Evolutionary conservation across 352 stramenopile genomes (phyloP).

Genomic region (Globisporangium splendens): DNA sequence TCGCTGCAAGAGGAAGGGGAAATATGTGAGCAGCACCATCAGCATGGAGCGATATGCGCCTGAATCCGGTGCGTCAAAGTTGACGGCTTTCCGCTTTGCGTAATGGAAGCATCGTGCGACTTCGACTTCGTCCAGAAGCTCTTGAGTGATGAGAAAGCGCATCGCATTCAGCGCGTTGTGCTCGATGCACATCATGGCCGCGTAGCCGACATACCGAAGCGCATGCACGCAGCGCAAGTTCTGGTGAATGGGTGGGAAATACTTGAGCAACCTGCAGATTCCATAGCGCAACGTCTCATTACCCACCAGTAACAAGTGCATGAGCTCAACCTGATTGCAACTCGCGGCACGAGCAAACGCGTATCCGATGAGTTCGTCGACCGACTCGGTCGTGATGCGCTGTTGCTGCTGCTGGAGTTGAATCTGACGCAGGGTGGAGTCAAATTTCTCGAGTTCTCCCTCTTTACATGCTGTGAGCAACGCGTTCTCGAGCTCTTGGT

Average conservation of each 20-base stretch:
- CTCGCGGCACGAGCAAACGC: slow-evolving; percentile 16
- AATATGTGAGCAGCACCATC: slow-evolving; percentile 29
- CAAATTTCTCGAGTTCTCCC: slow-evolving; percentile 10
- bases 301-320: slow-evolving; percentile 11
- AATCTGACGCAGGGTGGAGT: slow-evolving; percentile 2
- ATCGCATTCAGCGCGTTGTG: slow-evolving; percentile 32
- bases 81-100: slow-evolving; percentile 28
- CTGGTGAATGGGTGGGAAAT: slow-evolving; percentile 22
- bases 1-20: slow-evolving; percentile 23
- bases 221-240: slow-evolving; percentile 32
- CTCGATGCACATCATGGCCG: slow-evolving; percentile 37
- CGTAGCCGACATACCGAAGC: slow-evolving; percentile 38
- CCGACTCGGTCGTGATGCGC: background rate
- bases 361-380: slow-evolving; percentile 21
- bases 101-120: slow-evolving; percentile 31
- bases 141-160: slow-evolving; percentile 21
- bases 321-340: slow-evolving; percentile 10
- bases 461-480: slow-evolving; percentile 5
- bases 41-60: slow-evolving; percentile 37
- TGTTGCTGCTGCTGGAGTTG: slow-evolving; percentile 3
- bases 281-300: slow-evolving; percentile 19
- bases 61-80: slow-evolving; percentile 24
- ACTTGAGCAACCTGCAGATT: slow-evolving; percentile 27
- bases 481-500: slow-evolving; percentile 6
- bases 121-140: slow-evolving; percentile 35